Base-by-base conservation (phyloP, 768 basidiomycete species). In the Termitomyces sp. region DNA sequence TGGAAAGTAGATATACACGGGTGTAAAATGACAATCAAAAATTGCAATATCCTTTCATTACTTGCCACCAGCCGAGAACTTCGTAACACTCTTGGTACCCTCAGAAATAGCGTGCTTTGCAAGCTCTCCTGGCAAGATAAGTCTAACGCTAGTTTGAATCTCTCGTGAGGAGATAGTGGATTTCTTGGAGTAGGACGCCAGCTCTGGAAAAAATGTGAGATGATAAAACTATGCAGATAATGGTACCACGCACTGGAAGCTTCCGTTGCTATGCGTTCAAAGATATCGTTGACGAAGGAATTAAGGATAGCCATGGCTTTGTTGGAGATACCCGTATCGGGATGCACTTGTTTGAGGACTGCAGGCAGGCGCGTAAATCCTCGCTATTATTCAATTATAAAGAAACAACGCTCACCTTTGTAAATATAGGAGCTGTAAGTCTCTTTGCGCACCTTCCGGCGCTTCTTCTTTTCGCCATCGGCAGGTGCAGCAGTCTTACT, bases 301-400 rank as follows among this genome's bases (percentile, higher is more conserved):
- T 90, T 87, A 61, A 89, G 76, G 69, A 90, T 90, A 55, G 87
- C 85, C 87, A 90, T 88, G 10, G 86, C 86, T 75, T 92, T 91
- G 83, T 89, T 92, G 55, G 90, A 92, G 77, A 93, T 92, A 85
- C 91, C 92, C 60, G 91, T 92, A 73, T 92, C 92, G 59, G 92
- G 92, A 81, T 93, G 92, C 57, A 93, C 92, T 76, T 93, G 91
- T 79, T 90, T 92, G 67, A 93, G 80, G 66, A 92, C 91, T 88
- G 53, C 7, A 27, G 21, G 53, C 7, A 27, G 21, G 50, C 54
- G 27, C 53, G 35, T 50, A 43, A 56, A 51, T 46, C 17, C 11
- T 58, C 11, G 34, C 27, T 49, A 29, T 16, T 17, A 21, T 14
- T 11, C 27, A 17, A 17, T 31, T 8, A 16, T 27, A 29, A 17